Percentiles rank a stretch among this genome's conserved stretches.
These are phyloP conservation scores for Adenanthera pavonina DNA, from an alignment of 306 rosid species.

Conservation along the genomic window DNA sequence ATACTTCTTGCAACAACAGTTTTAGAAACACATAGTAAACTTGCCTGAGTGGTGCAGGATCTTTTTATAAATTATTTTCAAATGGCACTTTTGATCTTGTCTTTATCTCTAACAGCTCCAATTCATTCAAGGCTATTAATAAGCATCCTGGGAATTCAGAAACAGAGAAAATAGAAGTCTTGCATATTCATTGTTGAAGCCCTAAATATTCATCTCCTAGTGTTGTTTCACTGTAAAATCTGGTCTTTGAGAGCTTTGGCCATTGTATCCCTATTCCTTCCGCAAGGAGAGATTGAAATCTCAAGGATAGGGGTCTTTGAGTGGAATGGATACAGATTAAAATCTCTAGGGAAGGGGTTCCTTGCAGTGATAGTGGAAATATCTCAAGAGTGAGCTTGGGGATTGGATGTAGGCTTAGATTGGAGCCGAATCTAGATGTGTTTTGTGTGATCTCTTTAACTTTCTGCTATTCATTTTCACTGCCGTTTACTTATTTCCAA, in stretches of 20 bases:
- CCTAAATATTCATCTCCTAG: neutral
- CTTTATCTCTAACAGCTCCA: too few species aligned
- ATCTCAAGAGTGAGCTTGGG: neutral
- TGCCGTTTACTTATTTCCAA: neutral
- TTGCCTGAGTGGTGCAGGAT: too few species aligned
- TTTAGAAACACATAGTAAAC: slow-evolving; percentile 23
- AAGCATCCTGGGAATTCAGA: too few species aligned
- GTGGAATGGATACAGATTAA: neutral
- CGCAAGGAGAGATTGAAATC: neutral
- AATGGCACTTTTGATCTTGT: too few species aligned
- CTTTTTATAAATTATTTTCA: too few species aligned
- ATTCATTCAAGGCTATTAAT: too few species aligned
- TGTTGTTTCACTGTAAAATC: neutral
- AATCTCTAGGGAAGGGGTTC: neutral
- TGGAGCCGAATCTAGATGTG: neutral
- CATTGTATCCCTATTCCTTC: neutral
- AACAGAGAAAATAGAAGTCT: too few species aligned
- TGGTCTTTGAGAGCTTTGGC: neutral
- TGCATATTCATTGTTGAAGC: neutral
- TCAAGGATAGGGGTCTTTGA: neutral
- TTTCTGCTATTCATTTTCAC: neutral
- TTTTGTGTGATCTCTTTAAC: neutral
- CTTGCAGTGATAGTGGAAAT: neutral
- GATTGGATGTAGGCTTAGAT: neutral
- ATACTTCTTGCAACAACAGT: neutral